A percentile compares a stretch with the other conserved stretches of the same genome.
Conservation (phyloP, 75 land plant genomes). For the Sequoiadendron giganteum region DNA sequence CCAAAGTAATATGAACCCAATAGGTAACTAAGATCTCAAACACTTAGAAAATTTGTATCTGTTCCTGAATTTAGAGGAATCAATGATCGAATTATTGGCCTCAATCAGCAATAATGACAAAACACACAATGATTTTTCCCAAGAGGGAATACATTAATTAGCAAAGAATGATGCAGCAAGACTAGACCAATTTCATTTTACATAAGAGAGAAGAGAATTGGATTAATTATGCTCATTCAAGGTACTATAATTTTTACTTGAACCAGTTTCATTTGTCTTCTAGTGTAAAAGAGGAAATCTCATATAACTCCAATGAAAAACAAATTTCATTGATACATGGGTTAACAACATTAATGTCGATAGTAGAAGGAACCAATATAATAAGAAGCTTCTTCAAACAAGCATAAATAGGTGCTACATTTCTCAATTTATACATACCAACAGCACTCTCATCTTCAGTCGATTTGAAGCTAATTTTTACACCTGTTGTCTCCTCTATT, state of each 20-base stretch:
- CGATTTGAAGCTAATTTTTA: constrained; percentile 36
- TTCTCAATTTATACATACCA: constrained; percentile 10
- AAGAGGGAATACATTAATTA: not conserved
- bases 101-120: not conserved
- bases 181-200: not conserved
- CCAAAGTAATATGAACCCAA: not conserved
- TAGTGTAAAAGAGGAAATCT: not conserved
- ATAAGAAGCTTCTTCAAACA: not conserved
- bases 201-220: not conserved
- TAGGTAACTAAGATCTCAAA: not conserved
- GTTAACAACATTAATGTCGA: not conserved
- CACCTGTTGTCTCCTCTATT: constrained; percentile 46
- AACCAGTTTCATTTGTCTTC: not conserved
- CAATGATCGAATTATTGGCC: not conserved
- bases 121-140: not conserved
- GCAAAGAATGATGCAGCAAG: not conserved
- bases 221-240: not conserved
- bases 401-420: not conserved
- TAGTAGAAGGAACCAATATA: not conserved
- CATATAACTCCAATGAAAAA: not conserved
- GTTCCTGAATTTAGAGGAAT: not conserved
- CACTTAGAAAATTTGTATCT: not conserved
- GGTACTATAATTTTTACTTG: not conserved
- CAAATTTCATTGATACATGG: not conserved
- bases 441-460: constrained; percentile 19